Evolutionary conservation across 306 rosid genomes (phyloP), one percentile per base, ranked within the genome.

Genomic region (Casuarina equisetifolia): DNA sequence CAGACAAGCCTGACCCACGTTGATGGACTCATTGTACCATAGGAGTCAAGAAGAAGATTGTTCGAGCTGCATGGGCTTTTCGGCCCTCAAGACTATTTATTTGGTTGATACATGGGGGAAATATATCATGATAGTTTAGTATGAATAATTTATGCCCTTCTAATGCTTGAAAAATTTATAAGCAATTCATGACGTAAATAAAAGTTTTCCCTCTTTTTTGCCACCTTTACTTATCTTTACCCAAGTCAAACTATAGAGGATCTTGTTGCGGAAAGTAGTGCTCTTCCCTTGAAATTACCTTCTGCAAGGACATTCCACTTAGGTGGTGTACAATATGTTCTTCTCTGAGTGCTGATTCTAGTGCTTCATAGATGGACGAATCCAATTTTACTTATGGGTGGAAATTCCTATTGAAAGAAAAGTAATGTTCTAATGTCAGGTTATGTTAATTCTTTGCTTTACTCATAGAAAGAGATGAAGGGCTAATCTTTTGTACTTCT

Each of bases 351-450:
- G 87, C 90, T 52, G 88, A 86, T 49, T 80, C 87, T 36, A 75
- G 70, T 16, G 85, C 78, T 17, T 90, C 92, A 73, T 82, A 86
- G 40, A 76, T 73, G 76, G 85, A 82, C 36, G 90, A 69, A 73
- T 82, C 85, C 76, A 88, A 38, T n/a, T 66, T 86, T 86, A 78
- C 88, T 88, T 74, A 16, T 76, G 5, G 90, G 88, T 64, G 92
- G 88, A 58, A 86, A 88, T 78, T 67, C 85, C 85, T 86, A 40
- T 58, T 55, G 17, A 55, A 50, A 17, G 49, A 51, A 48, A 48
- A 48, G 10, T 3, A 10, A 9, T n/a, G 32, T 25, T 25, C 32
- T 1, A 25, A 25, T 25, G 32, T 25, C 32, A 25, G 32, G 32
- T 25, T 25, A 25, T 25, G 32, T 25, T 25, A 25, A 25, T 25